Conservation (phyloP, 2,329 filamentous ascomycete genomes). For the Lizonia empirigonia region DNA sequence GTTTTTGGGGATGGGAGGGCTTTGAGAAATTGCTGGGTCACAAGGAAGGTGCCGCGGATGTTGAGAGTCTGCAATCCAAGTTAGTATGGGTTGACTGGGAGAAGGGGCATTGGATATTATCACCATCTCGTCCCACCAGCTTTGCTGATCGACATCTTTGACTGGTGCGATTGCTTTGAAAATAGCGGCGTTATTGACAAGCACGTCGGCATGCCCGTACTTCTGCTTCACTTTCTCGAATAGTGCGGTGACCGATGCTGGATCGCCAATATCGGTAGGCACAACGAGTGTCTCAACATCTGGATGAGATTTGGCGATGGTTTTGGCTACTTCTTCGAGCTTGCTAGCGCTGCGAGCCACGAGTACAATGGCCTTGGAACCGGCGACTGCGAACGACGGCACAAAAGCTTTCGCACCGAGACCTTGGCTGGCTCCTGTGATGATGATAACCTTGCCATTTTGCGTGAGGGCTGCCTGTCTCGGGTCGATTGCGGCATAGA, state of each 20-base stretch:
- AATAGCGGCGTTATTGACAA: constrained; percentile 29
- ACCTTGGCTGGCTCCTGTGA: constrained; percentile 53
- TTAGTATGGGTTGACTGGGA: background rate
- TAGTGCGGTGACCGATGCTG: constrained; percentile 26
- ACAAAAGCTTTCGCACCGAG: constrained; percentile 46
- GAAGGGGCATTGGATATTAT: no score
- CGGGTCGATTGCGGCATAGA: constrained; percentile 51
- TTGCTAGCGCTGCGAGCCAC: constrained; percentile 36
- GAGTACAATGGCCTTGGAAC: constrained; percentile 45
- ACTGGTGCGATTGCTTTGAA: constrained; percentile 21
- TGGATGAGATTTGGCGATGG: constrained; percentile 36
- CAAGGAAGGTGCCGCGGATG: constrained; percentile 41
- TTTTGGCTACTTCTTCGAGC: constrained; percentile 34
- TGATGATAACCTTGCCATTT: constrained; percentile 47
- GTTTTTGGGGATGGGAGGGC: constrained; percentile 22
- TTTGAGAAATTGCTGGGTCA: constrained; percentile 41
- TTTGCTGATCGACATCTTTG: constrained; percentile 24
- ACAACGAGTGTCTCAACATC: constrained; percentile 39
- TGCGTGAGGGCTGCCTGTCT: constrained; percentile 38
- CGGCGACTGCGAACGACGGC: constrained; percentile 46
- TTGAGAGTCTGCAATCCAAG: constrained; percentile 39
- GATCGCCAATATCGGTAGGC: constrained; percentile 38
- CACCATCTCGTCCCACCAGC: constrained; percentile 34
- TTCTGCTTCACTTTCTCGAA: constrained; percentile 28
- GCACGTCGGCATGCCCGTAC: constrained; percentile 30